A percentile compares a stretch with the other conserved stretches of the same genome.
phyloP scores from a whole-genome alignment of 2,329 filamentous ascomycete species.

The Tolypocladium sp. region DNA sequence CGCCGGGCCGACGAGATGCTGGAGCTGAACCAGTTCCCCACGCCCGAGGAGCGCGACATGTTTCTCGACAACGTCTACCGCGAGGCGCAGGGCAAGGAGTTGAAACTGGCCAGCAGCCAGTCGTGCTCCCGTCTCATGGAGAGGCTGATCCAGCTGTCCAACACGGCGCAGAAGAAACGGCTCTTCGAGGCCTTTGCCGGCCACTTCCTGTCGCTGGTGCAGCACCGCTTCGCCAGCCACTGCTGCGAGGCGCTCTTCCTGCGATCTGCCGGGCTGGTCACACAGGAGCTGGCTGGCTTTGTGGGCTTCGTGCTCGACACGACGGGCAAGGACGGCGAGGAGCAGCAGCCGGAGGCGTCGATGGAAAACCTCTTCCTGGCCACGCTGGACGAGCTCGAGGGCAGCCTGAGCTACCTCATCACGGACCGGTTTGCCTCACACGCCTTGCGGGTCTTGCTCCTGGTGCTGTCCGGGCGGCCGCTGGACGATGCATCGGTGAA shows the following conservation, averaged over 20 bases:
- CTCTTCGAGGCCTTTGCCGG: constrained; percentile 78
- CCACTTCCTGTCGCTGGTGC: constrained; percentile 82
- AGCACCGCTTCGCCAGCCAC: constrained; percentile 94
- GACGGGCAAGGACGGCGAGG: constrained; percentile 32
- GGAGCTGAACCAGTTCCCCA: constrained; percentile 78
- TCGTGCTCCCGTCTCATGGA: constrained; percentile 92
- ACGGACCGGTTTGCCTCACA: constrained; percentile 89
- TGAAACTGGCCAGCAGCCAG: constrained; percentile 94
- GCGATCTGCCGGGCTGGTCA: constrained; percentile 69
- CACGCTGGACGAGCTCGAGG: constrained; percentile 81
- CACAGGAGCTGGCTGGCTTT: constrained; percentile 54
- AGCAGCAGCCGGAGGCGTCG: constrained; percentile 42
- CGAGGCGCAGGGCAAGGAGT: constrained; percentile 83
- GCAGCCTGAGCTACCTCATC: constrained; percentile 71
- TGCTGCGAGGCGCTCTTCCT: constrained; percentile 93
- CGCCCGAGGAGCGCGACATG: constrained; percentile 59
- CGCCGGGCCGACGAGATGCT: constrained; percentile 81
- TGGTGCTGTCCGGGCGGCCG: constrained; percentile 77
- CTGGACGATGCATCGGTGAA: constrained; percentile 61
- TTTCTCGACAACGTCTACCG: constrained; percentile 77
- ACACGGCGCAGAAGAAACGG: constrained; percentile 69
- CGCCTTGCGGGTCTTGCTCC: constrained; percentile 72
- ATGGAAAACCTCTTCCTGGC: constrained; percentile 82
- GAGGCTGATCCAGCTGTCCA: constrained; percentile 75
- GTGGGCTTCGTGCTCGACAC: constrained; percentile 32